Evolutionary conservation across 805 yeast genomes (phyloP).

Genomic region (Candida ipomoeae): DNA sequence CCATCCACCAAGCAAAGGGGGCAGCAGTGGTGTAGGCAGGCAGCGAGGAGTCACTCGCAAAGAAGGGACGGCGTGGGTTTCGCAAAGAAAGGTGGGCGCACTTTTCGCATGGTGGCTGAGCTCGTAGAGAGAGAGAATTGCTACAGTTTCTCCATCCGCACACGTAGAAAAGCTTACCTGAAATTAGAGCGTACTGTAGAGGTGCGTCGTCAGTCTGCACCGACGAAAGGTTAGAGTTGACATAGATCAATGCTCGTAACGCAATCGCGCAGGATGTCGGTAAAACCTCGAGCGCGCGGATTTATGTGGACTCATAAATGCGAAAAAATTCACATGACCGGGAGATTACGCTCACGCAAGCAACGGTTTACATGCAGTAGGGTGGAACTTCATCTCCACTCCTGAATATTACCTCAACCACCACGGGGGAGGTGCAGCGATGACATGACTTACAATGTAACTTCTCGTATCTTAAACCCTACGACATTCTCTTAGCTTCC

Average conservation of each 20-base stretch:
- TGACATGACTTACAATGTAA: no score
- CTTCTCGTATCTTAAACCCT: background rate
- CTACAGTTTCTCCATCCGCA: background rate
- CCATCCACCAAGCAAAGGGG: background rate
- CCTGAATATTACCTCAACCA: background rate
- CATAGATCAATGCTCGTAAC: background rate
- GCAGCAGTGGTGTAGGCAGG: background rate
- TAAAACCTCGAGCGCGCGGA: constrained; percentile 2
- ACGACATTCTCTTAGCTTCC: background rate
- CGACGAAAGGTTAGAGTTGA: constrained; percentile 3
- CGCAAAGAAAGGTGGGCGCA: background rate
- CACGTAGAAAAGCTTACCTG: background rate
- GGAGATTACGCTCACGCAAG: background rate
- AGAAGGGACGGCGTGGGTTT: no score
- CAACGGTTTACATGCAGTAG: background rate
- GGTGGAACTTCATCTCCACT: background rate
- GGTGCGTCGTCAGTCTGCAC: background rate
- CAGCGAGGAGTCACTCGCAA: no score
- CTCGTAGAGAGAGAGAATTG: background rate
- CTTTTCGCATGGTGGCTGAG: background rate
- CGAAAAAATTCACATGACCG: background rate
- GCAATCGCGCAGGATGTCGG: constrained; percentile 1
- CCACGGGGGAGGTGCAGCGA: background rate
- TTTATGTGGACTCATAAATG: background rate
- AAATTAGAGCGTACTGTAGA: background rate